Base-by-base conservation (phyloP, 352 stramenopile species). In the Phytophthora colocasiae region DNA sequence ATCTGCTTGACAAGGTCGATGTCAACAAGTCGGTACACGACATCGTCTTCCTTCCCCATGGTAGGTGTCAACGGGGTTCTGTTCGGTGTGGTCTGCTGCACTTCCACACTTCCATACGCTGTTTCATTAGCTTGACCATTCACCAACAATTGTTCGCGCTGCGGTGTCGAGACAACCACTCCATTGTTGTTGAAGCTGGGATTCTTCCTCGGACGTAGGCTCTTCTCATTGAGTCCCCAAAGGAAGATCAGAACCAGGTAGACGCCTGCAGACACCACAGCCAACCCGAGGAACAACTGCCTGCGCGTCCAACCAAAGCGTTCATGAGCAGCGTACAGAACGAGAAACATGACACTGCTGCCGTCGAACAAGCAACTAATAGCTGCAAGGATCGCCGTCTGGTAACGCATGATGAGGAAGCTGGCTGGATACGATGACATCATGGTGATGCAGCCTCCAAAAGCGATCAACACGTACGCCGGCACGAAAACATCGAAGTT, bases 291-390 rank as follows among this genome's bases (percentile, higher is more conserved):
- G 52, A 93, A 82, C 53, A 94, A 67, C 36, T 85, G 39, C 41
- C 68, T 60, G 3, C 84, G 67, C 22, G 78, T 73, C 48, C 72
- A 62, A 0, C 76, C 83, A 49, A 84, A 85, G 29, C 24, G 75
- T 36, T 81, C 72, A 34, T 89, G 72, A 7, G 87, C 59, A 27
- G 73, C 61, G 61, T 90, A 91, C 15, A 92, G 48, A 34, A 89
- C 72, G 29, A 93, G 80, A 59, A 94, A 92, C 15, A 94, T 63
- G 34, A 88, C 79, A 63, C 84, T 93, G 67, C 77, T 90, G 50
- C 73, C 78, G 56, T 94, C 86, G 50, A 92, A 93, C 11, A 92
- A 65, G 44, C 86, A 94, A 46, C 82, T 92, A 48, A 93, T 91
- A 22, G 80, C 81, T 41, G 86, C 86, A 10, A 94, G 81, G 52